Base-by-base conservation (phyloP, 2,329 filamentous ascomycete genomes). In the Cercospora berteroae region DNA sequence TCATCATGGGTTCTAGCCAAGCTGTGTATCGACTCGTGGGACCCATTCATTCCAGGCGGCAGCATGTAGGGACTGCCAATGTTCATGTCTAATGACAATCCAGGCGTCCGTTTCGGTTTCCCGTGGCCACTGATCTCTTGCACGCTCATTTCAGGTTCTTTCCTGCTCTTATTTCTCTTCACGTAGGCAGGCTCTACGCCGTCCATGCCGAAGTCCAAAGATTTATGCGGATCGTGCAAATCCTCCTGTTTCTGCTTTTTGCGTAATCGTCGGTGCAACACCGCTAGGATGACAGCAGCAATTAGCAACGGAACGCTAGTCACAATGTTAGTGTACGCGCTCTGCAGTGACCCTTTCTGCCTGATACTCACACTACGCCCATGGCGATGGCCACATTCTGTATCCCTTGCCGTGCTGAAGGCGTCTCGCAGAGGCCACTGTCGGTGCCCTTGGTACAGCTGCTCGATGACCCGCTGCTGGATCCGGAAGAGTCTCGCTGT, bases 161-260 rank as follows among this genome's bases (percentile, higher is more conserved):
- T 76, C 71, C 76, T 79, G 42, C 71, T 82, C 85, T 25, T 76
- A 67, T 83, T 82, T 42, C 76, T 69, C 50, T 71, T 70, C 29
- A 67, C 58, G 1, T 67, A 63, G 12, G 36, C 58, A 23, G 68
- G 67, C 62, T 66, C 69, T 42, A 72, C 71, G 65, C 71, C 71
- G n/a, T 90, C 92, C 76, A 97, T 80, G 39, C 95, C 95, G 77
- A 97, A 99, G 79, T 99, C 95, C 76, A 98, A 85, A 0, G 93
- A 95, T 76, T 90, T 94, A 80, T 96, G 92, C 72, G 92, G 92
- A 79, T 97, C 94, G 70, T 90, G 88, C 18, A 86, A 85, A 80
- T 99, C 95, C 80, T 99, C 95, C 67, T 84, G 81, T 64, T 84
- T 83, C 70, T 93, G 84, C 74, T 88, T 93, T 77, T 86, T 88